These are phyloP conservation scores for Salisapilia sapeloensis DNA, from an alignment of 352 stramenopile species.

Conservation along the genomic window DNA sequence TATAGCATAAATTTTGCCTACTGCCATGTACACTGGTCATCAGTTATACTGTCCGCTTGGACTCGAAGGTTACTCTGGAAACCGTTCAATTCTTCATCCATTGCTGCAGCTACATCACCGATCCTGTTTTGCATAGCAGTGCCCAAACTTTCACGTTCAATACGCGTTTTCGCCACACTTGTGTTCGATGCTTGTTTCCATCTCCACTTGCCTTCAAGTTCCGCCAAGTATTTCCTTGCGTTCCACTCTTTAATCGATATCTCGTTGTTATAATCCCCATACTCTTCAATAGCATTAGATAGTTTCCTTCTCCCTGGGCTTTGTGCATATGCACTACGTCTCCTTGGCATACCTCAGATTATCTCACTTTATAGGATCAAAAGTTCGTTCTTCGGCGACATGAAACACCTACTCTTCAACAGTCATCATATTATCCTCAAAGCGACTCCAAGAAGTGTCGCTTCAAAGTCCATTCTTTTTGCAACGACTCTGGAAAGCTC, in stretches of 20 bases:
- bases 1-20: constrained; percentile 1
- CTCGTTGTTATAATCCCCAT: constrained; percentile 26
- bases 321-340: too few relatives aligned
- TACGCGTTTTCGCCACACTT: constrained; percentile 14
- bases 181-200: constrained; percentile 21
- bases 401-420: too few relatives aligned
- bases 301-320: too few relatives aligned
- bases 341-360: too few relatives aligned
- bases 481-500: too few relatives aligned
- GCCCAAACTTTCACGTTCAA: constrained; percentile 12
- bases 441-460: too few relatives aligned
- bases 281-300: constrained; percentile 14
- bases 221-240: constrained; percentile 18
- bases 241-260: constrained; percentile 37
- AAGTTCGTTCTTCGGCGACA: too few relatives aligned
- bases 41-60: background rate
- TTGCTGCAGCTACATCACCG: constrained; percentile 11
- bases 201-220: constrained; percentile 15
- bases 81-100: constrained; percentile 15
- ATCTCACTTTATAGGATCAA: too few relatives aligned
- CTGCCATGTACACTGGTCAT: constrained; percentile 18
- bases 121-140: constrained; percentile 13
- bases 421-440: too few relatives aligned
- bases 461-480: too few relatives aligned
- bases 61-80: background rate